These are phyloP conservation scores for Lindgomyces ingoldianus DNA, from an alignment of 495 filamentous ascomycete species.

Conservation along the genomic window DNA sequence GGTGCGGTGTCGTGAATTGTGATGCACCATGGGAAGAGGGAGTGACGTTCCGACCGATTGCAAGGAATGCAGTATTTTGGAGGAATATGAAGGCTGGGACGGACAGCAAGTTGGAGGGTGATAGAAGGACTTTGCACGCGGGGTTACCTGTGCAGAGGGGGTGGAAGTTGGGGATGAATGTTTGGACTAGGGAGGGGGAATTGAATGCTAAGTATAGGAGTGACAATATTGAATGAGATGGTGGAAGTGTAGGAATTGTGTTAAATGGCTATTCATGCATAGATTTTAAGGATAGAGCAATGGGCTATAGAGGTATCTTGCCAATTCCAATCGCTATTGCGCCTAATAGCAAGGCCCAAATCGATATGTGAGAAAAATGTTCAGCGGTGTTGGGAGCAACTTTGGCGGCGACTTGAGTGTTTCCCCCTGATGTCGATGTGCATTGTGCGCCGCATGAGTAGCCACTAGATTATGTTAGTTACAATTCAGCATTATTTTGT, in stretches of 20 bases:
- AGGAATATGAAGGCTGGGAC: constrained; percentile 48
- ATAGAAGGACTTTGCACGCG: constrained; percentile 52
- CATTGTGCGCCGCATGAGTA: constrained; percentile 34
- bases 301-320: constrained; percentile 21
- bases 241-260: not conserved
- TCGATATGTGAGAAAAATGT: not conserved
- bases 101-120: constrained; percentile 48
- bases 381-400: constrained; percentile 24
- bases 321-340: constrained; percentile 13
- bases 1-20: constrained; percentile 37
- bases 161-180: constrained; percentile 58
- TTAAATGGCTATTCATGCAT: not conserved
- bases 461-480: not conserved
- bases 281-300: not conserved
- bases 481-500: not conserved
- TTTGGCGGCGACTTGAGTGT: constrained; percentile 21
- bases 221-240: constrained; percentile 9
- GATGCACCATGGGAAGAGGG: constrained; percentile 49
- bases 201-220: constrained; percentile 29
- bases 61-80: constrained; percentile 58
- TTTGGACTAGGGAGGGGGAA: constrained; percentile 48
- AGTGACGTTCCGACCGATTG: constrained; percentile 54
- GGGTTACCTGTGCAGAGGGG: constrained; percentile 53
- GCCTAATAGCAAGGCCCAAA: constrained; percentile 11
- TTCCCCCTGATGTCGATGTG: constrained; percentile 23